Conservation (phyloP, 1,139 yeast species). For the Lodderomyces beijingensis region DNA sequence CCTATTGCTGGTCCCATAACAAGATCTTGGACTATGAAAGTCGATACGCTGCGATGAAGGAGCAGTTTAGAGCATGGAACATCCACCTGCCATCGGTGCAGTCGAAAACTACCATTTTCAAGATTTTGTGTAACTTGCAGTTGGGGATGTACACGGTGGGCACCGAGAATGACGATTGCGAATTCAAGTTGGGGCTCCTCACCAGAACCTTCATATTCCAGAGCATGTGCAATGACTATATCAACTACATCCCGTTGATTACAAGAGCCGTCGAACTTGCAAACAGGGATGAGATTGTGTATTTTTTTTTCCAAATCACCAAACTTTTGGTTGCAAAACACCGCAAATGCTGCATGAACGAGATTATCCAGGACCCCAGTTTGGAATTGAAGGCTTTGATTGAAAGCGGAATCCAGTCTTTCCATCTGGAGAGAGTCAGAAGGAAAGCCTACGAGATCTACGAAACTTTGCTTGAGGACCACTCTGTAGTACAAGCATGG, state of each 20-base stretch:
- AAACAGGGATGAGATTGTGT: constrained; percentile 1
- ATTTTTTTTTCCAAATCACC: constrained; percentile 25
- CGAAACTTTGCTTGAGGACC: constrained; percentile 12
- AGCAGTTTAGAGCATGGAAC: constrained; percentile 20
- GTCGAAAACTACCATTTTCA: constrained; percentile 24
- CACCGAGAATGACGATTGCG: constrained; percentile 7
- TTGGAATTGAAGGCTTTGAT: constrained; percentile 25
- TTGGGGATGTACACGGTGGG: constrained; percentile 18
- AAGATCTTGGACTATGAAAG: constrained; percentile 11
- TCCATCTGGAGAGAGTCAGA: constrained; percentile 12
- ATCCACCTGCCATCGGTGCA: constrained; percentile 22
- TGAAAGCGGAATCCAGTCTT: constrained; percentile 28
- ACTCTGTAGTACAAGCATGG: constrained; percentile 18
- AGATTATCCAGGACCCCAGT: constrained; percentile 21
- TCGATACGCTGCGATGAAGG: constrained; percentile 5
- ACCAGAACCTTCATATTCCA: constrained; percentile 20
- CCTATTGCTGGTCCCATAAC: constrained; percentile 40
- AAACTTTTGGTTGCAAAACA: constrained; percentile 25
- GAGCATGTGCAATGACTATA: constrained; percentile 27
- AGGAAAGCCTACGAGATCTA: constrained; percentile 21
- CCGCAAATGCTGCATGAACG: constrained; percentile 32
- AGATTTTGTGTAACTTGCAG: constrained; percentile 30
- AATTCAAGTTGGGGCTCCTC: constrained; percentile 23
- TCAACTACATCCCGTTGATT: constrained; percentile 24
- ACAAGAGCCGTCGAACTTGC: constrained; percentile 2